Evolutionary conservation across 1,284 basidiomycete species (phyloP).

Genomic region (Lignosus rhinocerotis): DNA sequence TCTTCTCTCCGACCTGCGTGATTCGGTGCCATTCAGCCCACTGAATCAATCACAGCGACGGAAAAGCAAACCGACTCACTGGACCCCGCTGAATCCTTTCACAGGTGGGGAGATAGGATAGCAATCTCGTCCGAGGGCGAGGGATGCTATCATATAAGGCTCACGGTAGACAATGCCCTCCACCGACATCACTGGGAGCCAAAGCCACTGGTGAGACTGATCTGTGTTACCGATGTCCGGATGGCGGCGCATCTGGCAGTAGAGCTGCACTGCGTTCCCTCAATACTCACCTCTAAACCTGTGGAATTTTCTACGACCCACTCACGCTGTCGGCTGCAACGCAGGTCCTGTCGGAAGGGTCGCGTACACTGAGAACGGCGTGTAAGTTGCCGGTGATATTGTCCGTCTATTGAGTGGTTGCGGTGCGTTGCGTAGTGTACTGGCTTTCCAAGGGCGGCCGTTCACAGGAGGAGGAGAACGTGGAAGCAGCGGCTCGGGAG

Average conservation of each 20-base stretch:
- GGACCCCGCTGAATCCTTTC: neutral
- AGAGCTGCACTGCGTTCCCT: no score
- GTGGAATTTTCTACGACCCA: no score
- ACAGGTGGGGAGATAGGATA: no score
- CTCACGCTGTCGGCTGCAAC: no score
- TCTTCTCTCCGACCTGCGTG: neutral
- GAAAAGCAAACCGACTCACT: neutral
- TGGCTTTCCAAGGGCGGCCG: neutral
- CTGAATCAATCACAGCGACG: neutral
- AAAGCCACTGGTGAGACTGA: neutral
- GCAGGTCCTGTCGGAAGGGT: no score
- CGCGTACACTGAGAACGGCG: neutral
- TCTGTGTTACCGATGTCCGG: neutral
- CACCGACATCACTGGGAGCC: neutral
- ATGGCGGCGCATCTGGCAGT: neutral
- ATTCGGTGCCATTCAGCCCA: neutral
- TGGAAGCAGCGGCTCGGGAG: neutral
- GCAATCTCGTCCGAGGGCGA: neutral
- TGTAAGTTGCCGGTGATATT: neutral
- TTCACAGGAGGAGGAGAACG: neutral
- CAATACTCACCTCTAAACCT: no score
- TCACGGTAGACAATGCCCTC: neutral
- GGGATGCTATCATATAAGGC: neutral
- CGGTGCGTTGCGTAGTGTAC: neutral
- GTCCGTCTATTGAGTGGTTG: neutral